Evolutionary conservation across 2,329 filamentous ascomycete species (phyloP).

Genomic region (Tolypocladium inflatum): DNA sequence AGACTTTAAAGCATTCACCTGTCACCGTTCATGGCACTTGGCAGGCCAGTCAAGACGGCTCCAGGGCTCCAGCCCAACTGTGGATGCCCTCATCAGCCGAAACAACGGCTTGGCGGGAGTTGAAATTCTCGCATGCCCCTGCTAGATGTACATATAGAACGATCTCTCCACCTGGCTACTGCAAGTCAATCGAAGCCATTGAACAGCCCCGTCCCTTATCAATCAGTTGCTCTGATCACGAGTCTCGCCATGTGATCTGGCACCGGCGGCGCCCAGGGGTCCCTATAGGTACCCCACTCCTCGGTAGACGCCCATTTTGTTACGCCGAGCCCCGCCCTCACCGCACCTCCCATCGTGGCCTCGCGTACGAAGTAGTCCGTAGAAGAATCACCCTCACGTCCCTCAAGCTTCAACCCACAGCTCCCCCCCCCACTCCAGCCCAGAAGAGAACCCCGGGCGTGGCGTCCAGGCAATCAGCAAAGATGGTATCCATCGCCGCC

Average conservation of each 20-base stretch:
- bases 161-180: background rate
- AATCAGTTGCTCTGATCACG: background rate
- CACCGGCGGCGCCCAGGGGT: background rate
- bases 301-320: too few species aligned
- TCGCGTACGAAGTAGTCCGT: too few species aligned
- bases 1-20: background rate
- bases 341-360: background rate
- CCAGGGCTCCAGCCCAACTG: background rate
- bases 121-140: background rate
- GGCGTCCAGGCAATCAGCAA: background rate
- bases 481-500: slow-evolving; percentile 11
- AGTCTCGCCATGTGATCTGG: background rate
- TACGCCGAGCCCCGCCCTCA: background rate
- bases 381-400: background rate
- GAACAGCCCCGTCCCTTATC: background rate
- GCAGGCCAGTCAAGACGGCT: background rate
- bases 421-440: background rate
- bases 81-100: background rate
- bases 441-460: background rate
- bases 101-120: background rate
- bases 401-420: background rate
- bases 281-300: background rate
- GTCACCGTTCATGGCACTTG: background rate
- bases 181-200: background rate
- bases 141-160: background rate